phyloP scores from a whole-genome alignment of 768 basidiomycete genomes.

The Amanita rubescens region DNA sequence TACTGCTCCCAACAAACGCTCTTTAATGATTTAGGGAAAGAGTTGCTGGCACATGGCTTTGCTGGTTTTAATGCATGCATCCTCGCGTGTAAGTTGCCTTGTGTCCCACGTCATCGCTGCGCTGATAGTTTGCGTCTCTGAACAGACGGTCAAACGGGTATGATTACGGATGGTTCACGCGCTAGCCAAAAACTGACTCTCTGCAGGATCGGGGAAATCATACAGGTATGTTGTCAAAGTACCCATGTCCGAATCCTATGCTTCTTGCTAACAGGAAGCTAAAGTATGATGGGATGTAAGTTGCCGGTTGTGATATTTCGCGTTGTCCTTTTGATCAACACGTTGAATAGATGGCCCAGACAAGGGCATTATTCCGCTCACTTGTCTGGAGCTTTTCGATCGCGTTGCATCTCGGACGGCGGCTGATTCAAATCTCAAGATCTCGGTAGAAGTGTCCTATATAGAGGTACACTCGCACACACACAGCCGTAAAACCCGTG shows the following conservation, averaged over 20 bases:
- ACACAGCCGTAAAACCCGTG: not conserved
- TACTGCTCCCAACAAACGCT: constrained; percentile 95
- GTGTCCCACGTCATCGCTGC: not conserved
- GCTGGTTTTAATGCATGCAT: constrained; percentile 98
- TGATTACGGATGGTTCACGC: constrained; percentile 19
- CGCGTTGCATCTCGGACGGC: constrained; percentile 64
- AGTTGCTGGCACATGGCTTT: constrained; percentile 92
- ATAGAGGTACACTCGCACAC: constrained; percentile 66
- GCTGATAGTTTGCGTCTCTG: not conserved
- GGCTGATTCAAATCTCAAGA: constrained; percentile 61
- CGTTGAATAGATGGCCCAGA: constrained; percentile 69
- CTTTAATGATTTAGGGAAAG: constrained; percentile 90
- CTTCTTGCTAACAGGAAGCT: constrained; percentile 7
- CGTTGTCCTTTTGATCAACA: not conserved
- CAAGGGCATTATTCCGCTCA: constrained; percentile 97
- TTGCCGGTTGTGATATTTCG: constrained; percentile 16
- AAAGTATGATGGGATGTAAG: constrained; percentile 94
- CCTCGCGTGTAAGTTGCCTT: constrained; percentile 78
- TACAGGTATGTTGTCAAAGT: constrained; percentile 57
- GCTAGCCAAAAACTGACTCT: constrained; percentile 1
- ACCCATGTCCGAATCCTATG: not conserved
- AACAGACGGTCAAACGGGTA: constrained; percentile 80
- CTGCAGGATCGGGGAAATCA: constrained; percentile 80
- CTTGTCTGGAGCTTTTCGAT: constrained; percentile 87
- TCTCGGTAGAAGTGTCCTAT: constrained; percentile 97